phyloP scores from a whole-genome alignment of 2,329 filamentous ascomycete genomes.

The Penicillium hordei region DNA sequence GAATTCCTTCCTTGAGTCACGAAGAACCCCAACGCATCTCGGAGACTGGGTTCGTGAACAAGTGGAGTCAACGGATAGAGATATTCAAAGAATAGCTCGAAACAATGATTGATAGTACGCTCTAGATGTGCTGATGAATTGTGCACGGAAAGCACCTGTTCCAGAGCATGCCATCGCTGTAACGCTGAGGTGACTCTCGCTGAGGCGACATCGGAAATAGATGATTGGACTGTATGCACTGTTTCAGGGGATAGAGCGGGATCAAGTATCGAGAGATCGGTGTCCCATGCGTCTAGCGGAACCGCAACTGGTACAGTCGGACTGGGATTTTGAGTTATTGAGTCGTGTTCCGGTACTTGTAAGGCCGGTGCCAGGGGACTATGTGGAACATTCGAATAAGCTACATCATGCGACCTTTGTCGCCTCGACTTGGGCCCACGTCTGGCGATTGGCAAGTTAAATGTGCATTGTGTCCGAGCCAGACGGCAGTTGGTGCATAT shows the following conservation, averaged over 20 bases:
- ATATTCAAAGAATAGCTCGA: constrained; percentile 47
- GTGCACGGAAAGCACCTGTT: constrained; percentile 4
- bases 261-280: constrained; percentile 4
- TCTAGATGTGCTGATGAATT: constrained; percentile 11
- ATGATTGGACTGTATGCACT: constrained; percentile 13
- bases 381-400: too few species aligned
- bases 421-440: too few species aligned
- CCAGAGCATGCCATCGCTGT: constrained; percentile 20
- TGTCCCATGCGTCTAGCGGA: constrained; percentile 9
- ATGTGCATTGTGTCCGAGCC: too few species aligned
- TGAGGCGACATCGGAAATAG: constrained; percentile 15
- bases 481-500: too few species aligned
- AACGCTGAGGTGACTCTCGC: constrained; percentile 11
- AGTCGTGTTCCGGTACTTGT: background rate
- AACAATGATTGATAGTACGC: constrained; percentile 27
- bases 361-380: too few species aligned
- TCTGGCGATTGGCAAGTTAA: too few species aligned
- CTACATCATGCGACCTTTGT: too few species aligned
- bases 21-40: constrained; percentile 40
- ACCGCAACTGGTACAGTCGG: background rate
- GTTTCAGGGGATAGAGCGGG: constrained; percentile 13
- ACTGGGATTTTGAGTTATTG: background rate
- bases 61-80: constrained; percentile 47
- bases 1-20: constrained; percentile 6
- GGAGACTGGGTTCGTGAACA: constrained; percentile 45